These are phyloP conservation scores for Exutisphaerella laricina DNA, from an alignment of 2,329 filamentous ascomycete genomes.

Conservation along the genomic window DNA sequence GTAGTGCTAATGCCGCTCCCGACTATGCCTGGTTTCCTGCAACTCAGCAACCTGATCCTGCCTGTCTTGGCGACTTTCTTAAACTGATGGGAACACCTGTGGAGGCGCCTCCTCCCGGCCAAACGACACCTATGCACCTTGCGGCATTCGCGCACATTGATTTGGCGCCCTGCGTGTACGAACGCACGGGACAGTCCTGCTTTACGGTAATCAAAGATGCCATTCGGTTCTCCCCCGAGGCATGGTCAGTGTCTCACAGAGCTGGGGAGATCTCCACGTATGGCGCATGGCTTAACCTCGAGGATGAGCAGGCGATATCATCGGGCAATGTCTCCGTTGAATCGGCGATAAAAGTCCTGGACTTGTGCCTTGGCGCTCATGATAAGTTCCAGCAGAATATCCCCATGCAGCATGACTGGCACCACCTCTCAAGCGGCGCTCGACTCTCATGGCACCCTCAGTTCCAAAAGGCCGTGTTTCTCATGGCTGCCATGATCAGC, in stretches of 20 bases:
- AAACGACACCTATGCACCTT: background rate
- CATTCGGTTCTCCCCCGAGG: background rate
- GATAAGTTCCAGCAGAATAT: background rate
- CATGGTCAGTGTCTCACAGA: background rate
- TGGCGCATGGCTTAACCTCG: background rate
- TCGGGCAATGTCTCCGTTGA: background rate
- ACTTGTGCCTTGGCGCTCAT: background rate
- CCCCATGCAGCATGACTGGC: background rate
- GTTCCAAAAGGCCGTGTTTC: background rate
- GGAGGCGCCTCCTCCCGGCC: background rate
- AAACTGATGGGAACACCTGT: background rate
- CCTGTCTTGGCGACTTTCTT: background rate
- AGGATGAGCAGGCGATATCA: background rate
- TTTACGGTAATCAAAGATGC: background rate
- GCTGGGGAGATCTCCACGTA: background rate
- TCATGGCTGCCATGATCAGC: background rate
- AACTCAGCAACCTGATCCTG: background rate
- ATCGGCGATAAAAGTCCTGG: background rate
- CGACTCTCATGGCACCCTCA: background rate
- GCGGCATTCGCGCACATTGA: background rate
- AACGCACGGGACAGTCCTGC: background rate
- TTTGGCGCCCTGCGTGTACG: background rate
- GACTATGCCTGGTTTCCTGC: background rate
- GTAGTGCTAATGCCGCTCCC: background rate
- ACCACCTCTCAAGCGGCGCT: background rate